A percentile compares a stretch with the other conserved stretches of the same genome.
These are phyloP conservation scores for Postia placenta DNA, from an alignment of 768 basidiomycete genomes.

Conservation along the genomic window DNA sequence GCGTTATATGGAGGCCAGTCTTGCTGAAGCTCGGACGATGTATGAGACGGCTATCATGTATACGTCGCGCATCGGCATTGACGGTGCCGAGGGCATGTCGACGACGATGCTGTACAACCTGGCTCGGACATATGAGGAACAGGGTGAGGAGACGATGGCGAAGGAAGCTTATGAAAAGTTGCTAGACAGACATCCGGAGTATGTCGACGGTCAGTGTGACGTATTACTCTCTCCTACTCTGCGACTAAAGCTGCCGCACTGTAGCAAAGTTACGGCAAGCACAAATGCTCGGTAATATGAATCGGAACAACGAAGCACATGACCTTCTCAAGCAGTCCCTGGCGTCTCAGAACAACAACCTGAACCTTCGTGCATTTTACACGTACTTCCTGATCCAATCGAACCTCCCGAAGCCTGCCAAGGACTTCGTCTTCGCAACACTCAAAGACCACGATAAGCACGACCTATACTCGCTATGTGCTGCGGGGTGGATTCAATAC, in stretches of 20 bases:
- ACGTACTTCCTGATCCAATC: constrained; percentile 87
- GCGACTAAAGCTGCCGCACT: neutral
- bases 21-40: constrained; percentile 48
- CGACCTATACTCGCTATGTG: constrained; percentile 89
- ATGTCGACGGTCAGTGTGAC: constrained; percentile 75
- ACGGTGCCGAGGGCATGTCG: constrained; percentile 60
- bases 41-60: constrained; percentile 73
- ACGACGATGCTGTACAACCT: constrained; percentile 89
- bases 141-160: constrained; percentile 65
- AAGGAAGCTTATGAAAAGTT: constrained; percentile 86
- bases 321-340: constrained; percentile 87
- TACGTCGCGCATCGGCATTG: constrained; percentile 39
- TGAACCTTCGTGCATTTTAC: constrained; percentile 90
- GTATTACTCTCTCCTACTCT: no score
- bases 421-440: constrained; percentile 86
- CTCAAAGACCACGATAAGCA: constrained; percentile 82
- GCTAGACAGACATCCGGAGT: constrained; percentile 88
- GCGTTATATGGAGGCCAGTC: constrained; percentile 60
- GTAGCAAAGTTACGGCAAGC: constrained; percentile 92
- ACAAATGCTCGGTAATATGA: constrained; percentile 63
- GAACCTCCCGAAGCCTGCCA: constrained; percentile 62
- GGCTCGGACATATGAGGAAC: constrained; percentile 85
- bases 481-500: constrained; percentile 83
- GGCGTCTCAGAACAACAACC: constrained; percentile 65
- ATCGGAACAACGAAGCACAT: constrained; percentile 77